These are phyloP conservation scores for Picea mariana DNA, from an alignment of 83 land plant genomes.

Conservation along the genomic window DNA sequence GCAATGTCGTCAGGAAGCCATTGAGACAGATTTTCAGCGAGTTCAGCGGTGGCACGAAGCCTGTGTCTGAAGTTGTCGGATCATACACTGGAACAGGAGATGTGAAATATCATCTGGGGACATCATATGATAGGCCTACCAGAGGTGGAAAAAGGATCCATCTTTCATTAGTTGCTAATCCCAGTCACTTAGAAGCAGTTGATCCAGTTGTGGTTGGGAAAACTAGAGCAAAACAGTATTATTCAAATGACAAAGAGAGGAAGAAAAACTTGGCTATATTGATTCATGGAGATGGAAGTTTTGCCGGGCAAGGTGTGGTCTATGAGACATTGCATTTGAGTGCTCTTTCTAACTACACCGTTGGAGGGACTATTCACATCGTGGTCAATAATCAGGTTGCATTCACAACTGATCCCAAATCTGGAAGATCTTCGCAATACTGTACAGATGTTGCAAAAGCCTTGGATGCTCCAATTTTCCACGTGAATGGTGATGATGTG, in stretches of 20 bases:
- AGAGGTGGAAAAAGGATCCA: constrained; percentile 93
- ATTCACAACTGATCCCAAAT: constrained; percentile 92
- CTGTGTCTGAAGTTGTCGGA: constrained; percentile 77
- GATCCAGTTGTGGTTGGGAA: constrained; percentile 97
- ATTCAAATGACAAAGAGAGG: constrained; percentile 80
- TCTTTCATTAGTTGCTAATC: constrained; percentile 94
- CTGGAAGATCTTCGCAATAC: constrained; percentile 94
- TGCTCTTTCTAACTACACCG: constrained; percentile 93
- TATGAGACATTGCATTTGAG: constrained; percentile 97
- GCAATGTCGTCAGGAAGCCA: constrained; percentile 94
- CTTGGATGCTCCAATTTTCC: constrained; percentile 94
- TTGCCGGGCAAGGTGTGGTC: constrained; percentile 97
- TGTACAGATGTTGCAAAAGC: constrained; percentile 99
- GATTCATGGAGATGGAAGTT: constrained; percentile 99
- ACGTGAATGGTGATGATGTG: constrained; percentile 99
- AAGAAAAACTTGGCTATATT: constrained; percentile 79
- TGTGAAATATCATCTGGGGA: constrained; percentile 97
- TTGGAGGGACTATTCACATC: constrained; percentile 97
- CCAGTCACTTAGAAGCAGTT: constrained; percentile 98
- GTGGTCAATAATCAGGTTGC: constrained; percentile 99
- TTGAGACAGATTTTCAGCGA: constrained; percentile 94
- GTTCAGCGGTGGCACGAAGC: constrained; percentile 88
- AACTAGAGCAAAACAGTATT: constrained; percentile 97
- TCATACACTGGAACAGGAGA: constrained; percentile 97
- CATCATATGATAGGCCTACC: constrained; percentile 98